Percentiles rank a stretch among this genome's conserved stretches.
phyloP scores from a whole-genome alignment of 2,329 filamentous ascomycete genomes.

The Penicillium italicum region DNA sequence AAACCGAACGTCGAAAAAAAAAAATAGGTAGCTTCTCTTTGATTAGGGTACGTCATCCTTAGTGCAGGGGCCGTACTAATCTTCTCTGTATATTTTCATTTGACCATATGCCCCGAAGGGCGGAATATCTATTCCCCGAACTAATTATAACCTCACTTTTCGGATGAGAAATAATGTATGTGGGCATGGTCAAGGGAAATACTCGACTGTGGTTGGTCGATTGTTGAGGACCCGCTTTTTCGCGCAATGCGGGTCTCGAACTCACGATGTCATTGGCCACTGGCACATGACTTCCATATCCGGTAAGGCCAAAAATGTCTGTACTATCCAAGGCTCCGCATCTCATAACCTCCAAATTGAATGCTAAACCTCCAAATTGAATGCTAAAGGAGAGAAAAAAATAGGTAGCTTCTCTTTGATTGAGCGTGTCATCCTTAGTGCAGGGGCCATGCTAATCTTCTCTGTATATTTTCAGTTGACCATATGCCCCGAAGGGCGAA shows the following conservation, averaged over 20 bases:
- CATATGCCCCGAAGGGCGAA: constrained; percentile 47
- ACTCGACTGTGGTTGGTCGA: neutral
- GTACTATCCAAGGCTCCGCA: too few relatives aligned
- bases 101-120: neutral
- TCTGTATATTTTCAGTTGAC: constrained; percentile 68
- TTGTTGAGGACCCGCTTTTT: neutral
- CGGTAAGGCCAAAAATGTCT: neutral
- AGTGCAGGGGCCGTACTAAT: neutral
- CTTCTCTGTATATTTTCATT: neutral
- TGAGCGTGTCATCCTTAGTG: constrained; percentile 70
- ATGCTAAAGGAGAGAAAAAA: neutral
- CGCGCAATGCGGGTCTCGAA: neutral
- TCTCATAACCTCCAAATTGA: too few relatives aligned
- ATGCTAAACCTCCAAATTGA: neutral
- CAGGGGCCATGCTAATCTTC: constrained; percentile 80
- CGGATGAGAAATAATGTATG: neutral
- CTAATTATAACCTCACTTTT: neutral
- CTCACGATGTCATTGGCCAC: neutral
- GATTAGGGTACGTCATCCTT: neutral
- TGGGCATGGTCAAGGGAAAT: neutral
- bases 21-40: neutral
- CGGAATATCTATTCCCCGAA: neutral
- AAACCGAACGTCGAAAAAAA: neutral
- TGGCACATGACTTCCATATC: neutral
- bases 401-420: neutral